These are phyloP conservation scores for Aspergillus ibericus DNA, from an alignment of 2,329 filamentous ascomycete species.

Conservation along the genomic window DNA sequence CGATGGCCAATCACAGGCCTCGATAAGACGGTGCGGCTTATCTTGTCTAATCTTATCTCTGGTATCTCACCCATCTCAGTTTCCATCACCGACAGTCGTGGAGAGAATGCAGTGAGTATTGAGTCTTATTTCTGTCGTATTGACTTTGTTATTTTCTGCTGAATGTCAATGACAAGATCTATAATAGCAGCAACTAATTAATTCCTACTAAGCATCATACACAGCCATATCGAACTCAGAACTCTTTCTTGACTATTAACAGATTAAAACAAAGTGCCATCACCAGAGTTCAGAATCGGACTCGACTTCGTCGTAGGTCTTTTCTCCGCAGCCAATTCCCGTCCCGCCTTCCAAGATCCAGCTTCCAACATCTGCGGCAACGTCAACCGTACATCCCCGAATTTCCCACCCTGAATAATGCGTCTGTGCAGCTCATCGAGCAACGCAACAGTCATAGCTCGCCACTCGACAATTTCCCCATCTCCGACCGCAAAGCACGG, in stretches of 20 bases:
- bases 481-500: conserved; percentile 58
- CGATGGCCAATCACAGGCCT: background rate
- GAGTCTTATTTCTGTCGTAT: no score
- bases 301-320: conserved; percentile 37
- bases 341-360: conserved; percentile 53
- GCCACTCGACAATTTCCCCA: conserved; percentile 66
- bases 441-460: conserved; percentile 63
- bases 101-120: no score
- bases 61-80: background rate
- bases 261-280: conserved; percentile 41
- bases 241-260: no score
- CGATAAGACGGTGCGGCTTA: background rate
- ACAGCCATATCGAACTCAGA: no score
- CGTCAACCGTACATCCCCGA: conserved; percentile 40
- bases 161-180: no score
- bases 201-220: no score
- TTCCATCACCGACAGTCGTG: no score
- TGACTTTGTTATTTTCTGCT: no score
- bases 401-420: conserved; percentile 45
- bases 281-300: conserved; percentile 41
- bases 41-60: conserved; percentile 10
- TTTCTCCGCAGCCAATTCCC: conserved; percentile 38
- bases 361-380: conserved; percentile 56
- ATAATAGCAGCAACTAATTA: no score
- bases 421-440: conserved; percentile 56